Base-by-base conservation (phyloP, 331 rosid species). In the Cydonia oblonga region DNA sequence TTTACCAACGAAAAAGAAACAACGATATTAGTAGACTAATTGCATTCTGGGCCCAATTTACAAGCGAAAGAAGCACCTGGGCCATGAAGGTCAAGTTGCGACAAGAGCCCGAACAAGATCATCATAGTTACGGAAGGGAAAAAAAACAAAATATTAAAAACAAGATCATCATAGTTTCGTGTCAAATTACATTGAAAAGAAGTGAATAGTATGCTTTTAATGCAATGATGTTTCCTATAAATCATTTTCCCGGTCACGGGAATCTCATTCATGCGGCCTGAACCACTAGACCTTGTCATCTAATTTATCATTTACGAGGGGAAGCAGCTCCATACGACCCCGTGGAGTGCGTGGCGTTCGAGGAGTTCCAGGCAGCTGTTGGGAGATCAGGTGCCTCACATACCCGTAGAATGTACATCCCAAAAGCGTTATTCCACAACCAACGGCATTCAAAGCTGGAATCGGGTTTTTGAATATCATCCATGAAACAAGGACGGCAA, bases 361-460 rank as follows among this genome's bases (percentile, higher is more conserved):
- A 64, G 97, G 95, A 33, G 96, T 90, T 75, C 81, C 79, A 1
- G 85, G 89, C 60, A 76, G 78, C 78, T 93, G 97, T 80, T 93
- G 97, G 44, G 98, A 86, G 73, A 93, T 80, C 77, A 74, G 53
- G 80, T 90, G 90, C 76, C 98, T 87, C 28, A 90, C 89, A 68
- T 90, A 93, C 15, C 98, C 98, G 35, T 93, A 93, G 87, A 93
- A 93, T 75, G 95, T 89, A 75, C 97, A 93, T 63, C 98, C 98
- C 79, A 88, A 77, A 61, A 93, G 97, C 22, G 98, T 93, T 53
- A 93, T 66, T 16, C 75, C 98, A 83, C 98, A 93, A 53, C 98
- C 98, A 73, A 89, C 85, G 0, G 87, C 89, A 58, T 93, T 93
- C 72, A 90, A 20, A 23, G 75, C 70, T 19, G 98, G 91, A 56